phyloP scores from a whole-genome alignment of 1,284 basidiomycete species.

The Ustilago curta region DNA sequence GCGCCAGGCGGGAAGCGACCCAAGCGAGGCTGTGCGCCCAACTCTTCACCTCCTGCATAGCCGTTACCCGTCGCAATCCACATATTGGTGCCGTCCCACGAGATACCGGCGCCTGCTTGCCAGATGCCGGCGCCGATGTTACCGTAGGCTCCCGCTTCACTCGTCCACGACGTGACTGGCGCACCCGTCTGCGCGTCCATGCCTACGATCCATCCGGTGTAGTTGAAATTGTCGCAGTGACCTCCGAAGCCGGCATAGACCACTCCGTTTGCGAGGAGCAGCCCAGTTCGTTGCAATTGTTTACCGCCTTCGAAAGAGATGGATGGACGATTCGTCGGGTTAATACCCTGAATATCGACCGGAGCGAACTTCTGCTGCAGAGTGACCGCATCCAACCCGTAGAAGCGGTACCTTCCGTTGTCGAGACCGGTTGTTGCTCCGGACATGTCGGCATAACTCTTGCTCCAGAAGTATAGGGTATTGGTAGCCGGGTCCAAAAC shows the following conservation, averaged over 20 bases:
- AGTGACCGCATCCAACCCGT: conserved; percentile 24
- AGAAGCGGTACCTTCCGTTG: conserved; percentile 29
- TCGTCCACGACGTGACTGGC: conserved; percentile 24
- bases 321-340: no score
- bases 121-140: conserved; percentile 12
- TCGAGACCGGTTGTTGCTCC: conserved; percentile 8
- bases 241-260: conserved; percentile 36
- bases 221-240: conserved; percentile 41
- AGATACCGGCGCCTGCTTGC: conserved; percentile 13
- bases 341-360: no score
- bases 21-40: conserved; percentile 6
- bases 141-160: conserved; percentile 11
- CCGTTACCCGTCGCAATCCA: conserved; percentile 30
- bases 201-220: conserved; percentile 35
- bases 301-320: conserved; percentile 39
- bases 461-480: conserved; percentile 30
- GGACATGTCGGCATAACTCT: conserved; percentile 16
- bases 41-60: conserved; percentile 23
- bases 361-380: conserved; percentile 17
- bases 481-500: conserved; percentile 16
- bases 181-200: no score
- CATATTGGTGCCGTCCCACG: conserved; percentile 21
- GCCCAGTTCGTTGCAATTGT: conserved; percentile 20
- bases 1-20: conserved; percentile 26
- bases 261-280: conserved; percentile 21